Evolutionary conservation across 495 filamentous ascomycete genomes (phyloP).

Genomic region (Polyplosphaeria fusca): DNA sequence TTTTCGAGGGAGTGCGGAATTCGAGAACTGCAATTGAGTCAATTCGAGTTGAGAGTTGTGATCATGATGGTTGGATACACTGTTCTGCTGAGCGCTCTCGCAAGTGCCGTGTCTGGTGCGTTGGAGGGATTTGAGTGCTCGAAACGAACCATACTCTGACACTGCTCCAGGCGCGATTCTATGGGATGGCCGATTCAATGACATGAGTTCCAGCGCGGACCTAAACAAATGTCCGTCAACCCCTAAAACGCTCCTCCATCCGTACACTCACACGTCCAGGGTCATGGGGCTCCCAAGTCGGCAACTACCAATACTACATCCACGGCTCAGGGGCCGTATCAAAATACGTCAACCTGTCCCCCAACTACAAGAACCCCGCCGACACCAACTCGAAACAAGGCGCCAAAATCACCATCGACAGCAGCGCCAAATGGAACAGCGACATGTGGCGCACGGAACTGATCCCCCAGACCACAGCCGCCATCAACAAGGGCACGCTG

Average conservation of each 20-base stretch:
- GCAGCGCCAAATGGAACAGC: conserved; percentile 42
- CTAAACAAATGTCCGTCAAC: conserved; percentile 47
- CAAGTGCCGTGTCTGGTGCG: conserved; percentile 23
- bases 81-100: conserved; percentile 22
- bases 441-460: conserved; percentile 55
- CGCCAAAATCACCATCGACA: conserved; percentile 66
- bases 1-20: no score
- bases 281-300: conserved; percentile 64
- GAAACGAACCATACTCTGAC: neutral
- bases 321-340: conserved; percentile 55
- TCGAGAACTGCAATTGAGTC: no score
- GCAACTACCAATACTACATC: conserved; percentile 72
- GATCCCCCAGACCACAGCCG: conserved; percentile 64
- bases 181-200: conserved; percentile 63
- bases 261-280: conserved; percentile 30
- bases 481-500: conserved; percentile 59
- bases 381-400: conserved; percentile 60
- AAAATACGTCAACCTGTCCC: conserved; percentile 55
- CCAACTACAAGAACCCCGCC: conserved; percentile 64
- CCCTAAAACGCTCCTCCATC: neutral
- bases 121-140: neutral
- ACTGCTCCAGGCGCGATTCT: conserved; percentile 43
- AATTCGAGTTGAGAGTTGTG: neutral
- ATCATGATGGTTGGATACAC: conserved; percentile 22
- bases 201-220: conserved; percentile 48